Conservation (phyloP, 495 filamentous ascomycete genomes). For the Cladorrhinum samala region DNA sequence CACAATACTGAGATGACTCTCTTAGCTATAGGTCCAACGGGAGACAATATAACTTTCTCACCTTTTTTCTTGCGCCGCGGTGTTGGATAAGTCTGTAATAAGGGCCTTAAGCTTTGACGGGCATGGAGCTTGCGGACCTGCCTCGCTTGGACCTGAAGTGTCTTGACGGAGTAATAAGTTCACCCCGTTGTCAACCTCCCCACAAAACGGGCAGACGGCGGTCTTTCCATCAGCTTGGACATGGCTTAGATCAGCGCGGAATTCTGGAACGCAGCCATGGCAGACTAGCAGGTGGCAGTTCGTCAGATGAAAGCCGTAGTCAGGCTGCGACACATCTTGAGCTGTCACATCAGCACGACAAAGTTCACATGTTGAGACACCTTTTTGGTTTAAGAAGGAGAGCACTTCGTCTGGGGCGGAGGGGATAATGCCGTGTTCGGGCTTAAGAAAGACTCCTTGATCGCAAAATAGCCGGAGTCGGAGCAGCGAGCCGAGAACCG, state of each 20-base stretch:
- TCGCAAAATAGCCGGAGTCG: conserved; percentile 10
- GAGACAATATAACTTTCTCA: background rate
- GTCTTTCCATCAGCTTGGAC: background rate
- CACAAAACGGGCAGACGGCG: background rate
- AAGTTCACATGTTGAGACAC: background rate
- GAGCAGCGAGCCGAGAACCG: background rate
- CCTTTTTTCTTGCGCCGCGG: background rate
- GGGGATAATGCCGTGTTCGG: background rate
- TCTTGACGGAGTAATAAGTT: background rate
- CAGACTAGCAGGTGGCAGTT: background rate
- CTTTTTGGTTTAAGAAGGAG: conserved; percentile 7
- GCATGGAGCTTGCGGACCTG: background rate
- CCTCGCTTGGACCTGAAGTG: no score
- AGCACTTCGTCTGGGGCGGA: conserved; percentile 20
- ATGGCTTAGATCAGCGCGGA: background rate
- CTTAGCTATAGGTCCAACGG: background rate
- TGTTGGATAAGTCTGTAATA: background rate
- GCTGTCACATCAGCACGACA: conserved; percentile 1
- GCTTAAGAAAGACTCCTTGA: conserved; percentile 6
- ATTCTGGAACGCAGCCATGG: background rate
- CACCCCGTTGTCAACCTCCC: background rate
- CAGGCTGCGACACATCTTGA: background rate
- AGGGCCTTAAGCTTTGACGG: background rate
- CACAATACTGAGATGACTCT: conserved; percentile 28
- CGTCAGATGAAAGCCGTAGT: background rate